Evolutionary conservation across 495 filamentous ascomycete species (phyloP).

Genomic region (Pseudoneurospora amorphoporcata): DNA sequence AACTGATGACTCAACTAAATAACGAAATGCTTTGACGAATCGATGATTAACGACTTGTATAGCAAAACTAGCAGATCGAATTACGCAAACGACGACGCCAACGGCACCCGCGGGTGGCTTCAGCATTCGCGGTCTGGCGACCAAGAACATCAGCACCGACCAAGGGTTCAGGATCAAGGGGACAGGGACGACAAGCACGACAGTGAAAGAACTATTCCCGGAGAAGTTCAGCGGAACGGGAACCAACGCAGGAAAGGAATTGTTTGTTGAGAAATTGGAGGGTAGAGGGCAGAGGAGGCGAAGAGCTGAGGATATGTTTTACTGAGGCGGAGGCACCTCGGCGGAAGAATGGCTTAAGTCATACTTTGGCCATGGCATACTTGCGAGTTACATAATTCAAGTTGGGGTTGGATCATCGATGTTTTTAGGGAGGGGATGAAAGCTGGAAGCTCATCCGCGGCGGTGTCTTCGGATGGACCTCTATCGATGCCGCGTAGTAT

Average conservation of each 20-base stretch:
- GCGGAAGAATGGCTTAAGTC: not conserved
- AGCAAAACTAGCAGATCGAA: constrained; percentile 31
- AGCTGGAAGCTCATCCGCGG: not conserved
- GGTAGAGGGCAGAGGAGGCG: constrained; percentile 36
- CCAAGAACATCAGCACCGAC: constrained; percentile 23
- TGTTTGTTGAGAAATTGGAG: constrained; percentile 47
- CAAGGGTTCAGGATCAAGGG: constrained; percentile 61
- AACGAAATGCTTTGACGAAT: not conserved
- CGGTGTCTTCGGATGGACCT: not conserved
- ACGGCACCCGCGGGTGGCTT: constrained; percentile 25
- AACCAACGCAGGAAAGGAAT: constrained; percentile 56
- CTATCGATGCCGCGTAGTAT: not conserved
- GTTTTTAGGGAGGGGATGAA: not conserved
- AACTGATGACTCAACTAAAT: not conserved
- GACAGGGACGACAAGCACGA: constrained; percentile 35
- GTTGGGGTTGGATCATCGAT: not conserved
- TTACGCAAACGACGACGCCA: constrained; percentile 18
- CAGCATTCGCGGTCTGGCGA: constrained; percentile 53
- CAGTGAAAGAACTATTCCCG: constrained; percentile 62
- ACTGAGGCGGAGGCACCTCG: constrained; percentile 15
- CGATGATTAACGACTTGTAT: constrained; percentile 14
- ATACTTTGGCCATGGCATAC: not conserved
- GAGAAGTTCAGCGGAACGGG: constrained; percentile 38
- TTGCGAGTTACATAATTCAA: not conserved
- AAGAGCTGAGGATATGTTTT: constrained; percentile 45